Conservation (phyloP, 2,329 filamentous ascomycete species). For the Cladobotryum mycophilum region DNA sequence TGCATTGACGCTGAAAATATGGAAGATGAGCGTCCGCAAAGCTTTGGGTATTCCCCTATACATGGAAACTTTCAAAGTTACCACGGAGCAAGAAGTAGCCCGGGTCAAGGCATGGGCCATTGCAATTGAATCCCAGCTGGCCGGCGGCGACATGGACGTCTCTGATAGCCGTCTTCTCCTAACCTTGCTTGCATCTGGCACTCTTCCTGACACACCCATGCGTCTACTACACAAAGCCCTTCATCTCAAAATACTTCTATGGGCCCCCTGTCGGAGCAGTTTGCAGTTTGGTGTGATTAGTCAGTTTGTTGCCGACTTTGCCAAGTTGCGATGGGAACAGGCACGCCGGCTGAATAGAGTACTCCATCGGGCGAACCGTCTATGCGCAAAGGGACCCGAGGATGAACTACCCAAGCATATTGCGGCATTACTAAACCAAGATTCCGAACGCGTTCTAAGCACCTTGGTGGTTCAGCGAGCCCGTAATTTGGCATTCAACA, state of each 20-base stretch:
- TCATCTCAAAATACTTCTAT: conserved; percentile 83
- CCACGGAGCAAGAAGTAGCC: conserved; percentile 77
- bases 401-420: conserved; percentile 68
- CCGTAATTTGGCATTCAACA: conserved; percentile 85
- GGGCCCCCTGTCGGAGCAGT: conserved; percentile 63
- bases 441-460: conserved; percentile 76
- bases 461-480: conserved; percentile 74
- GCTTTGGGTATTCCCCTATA: conserved; percentile 71
- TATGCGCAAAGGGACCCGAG: conserved; percentile 40
- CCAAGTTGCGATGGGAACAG: conserved; percentile 72
- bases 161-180: conserved; percentile 80
- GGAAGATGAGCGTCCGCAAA: conserved; percentile 75
- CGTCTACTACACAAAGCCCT: conserved; percentile 88
- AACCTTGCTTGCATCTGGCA: conserved; percentile 81
- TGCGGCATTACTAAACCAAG: conserved; percentile 65
- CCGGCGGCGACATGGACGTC: conserved; percentile 83
- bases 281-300: conserved; percentile 61
- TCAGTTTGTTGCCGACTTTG: conserved; percentile 64
- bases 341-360: conserved; percentile 60
- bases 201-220: conserved; percentile 73
- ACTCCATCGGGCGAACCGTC: conserved; percentile 29
- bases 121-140: conserved; percentile 85
- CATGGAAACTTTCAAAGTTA: conserved; percentile 71
- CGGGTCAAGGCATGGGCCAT: conserved; percentile 90
- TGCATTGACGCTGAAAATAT: conserved; percentile 70